These are phyloP conservation scores for Rugosomyces carneus DNA, from an alignment of 1,284 basidiomycete species.

Conservation along the genomic window DNA sequence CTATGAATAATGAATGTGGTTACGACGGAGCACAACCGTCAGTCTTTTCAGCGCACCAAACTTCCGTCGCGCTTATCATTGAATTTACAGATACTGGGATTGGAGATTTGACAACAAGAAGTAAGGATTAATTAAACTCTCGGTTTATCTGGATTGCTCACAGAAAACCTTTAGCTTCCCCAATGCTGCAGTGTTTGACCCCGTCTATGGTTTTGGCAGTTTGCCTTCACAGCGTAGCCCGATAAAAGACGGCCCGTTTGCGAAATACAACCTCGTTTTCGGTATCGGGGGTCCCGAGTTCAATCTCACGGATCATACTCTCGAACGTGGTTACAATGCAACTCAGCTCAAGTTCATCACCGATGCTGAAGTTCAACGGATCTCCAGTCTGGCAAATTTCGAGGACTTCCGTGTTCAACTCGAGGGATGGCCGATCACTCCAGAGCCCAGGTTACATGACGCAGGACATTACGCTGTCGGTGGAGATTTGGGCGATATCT, in stretches of 20 bases:
- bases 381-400: slow-evolving; percentile 21
- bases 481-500: slow-evolving; percentile 30
- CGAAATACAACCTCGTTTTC: slow-evolving; percentile 23
- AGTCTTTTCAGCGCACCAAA: slow-evolving; percentile 17
- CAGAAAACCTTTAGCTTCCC: background rate
- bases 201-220: background rate
- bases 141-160: background rate
- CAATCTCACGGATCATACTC: slow-evolving; percentile 26
- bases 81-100: slow-evolving; percentile 9
- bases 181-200: background rate
- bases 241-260: slow-evolving; percentile 30
- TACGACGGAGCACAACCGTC: slow-evolving; percentile 32
- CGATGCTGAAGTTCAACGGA: slow-evolving; percentile 17
- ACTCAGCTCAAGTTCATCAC: slow-evolving; percentile 19
- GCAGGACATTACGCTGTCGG: slow-evolving; percentile 28
- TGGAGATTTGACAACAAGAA: slow-evolving; percentile 16
- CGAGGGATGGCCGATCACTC: slow-evolving; percentile 24
- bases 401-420: slow-evolving; percentile 30
- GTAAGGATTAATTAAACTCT: background rate
- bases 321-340: slow-evolving; percentile 27
- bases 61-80: slow-evolving; percentile 23
- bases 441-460: slow-evolving; percentile 24
- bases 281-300: slow-evolving; percentile 25
- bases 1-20: slow-evolving; percentile 30
- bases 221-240: slow-evolving; percentile 16